Conservation (phyloP, 345 rosid species). For the Schrenkiella parvula region DNA sequence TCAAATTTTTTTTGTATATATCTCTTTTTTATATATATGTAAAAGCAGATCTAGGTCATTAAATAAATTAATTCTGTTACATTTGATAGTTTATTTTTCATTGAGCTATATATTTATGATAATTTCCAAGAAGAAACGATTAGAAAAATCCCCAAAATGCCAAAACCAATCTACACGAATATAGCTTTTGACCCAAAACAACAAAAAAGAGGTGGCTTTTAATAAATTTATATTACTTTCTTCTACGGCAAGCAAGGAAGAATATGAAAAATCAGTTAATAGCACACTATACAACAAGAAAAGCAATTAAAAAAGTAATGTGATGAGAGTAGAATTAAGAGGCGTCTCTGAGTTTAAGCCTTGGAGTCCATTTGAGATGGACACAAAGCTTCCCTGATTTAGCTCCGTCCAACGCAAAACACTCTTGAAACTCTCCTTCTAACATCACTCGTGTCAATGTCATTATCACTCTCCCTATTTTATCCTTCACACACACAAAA, state of each 20-base stretch:
- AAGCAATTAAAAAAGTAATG: not conserved
- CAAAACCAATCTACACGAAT: not conserved
- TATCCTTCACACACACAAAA: slow-evolving; percentile 39
- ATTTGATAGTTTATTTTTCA: not conserved
- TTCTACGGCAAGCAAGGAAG: slow-evolving; percentile 3
- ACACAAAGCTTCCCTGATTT: slow-evolving; percentile 65
- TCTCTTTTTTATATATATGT: too few relatives aligned
- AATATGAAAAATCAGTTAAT: not conserved
- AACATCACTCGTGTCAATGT: slow-evolving; percentile 75
- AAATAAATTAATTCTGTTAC: not conserved
- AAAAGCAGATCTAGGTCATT: not conserved
- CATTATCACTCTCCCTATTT: slow-evolving; percentile 77
- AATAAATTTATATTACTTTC: not conserved
- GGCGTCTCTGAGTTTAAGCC: slow-evolving; percentile 51
- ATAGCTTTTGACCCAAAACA: too few relatives aligned
- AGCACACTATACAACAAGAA: not conserved
- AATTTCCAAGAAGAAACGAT: not conserved
- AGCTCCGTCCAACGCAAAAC: slow-evolving; percentile 52
- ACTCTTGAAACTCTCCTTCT: slow-evolving; percentile 71
- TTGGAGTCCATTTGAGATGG: slow-evolving; percentile 76
- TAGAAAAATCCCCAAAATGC: not conserved
- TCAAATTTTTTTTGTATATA: not conserved
- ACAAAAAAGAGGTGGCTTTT: too few relatives aligned
- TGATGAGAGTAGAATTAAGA: slow-evolving; percentile 2
- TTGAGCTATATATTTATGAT: not conserved